Evolutionary conservation across 441 rosid genomes (phyloP), one percentile per base, ranked within the genome.

Genomic region (Populus trichocarpa): DNA sequence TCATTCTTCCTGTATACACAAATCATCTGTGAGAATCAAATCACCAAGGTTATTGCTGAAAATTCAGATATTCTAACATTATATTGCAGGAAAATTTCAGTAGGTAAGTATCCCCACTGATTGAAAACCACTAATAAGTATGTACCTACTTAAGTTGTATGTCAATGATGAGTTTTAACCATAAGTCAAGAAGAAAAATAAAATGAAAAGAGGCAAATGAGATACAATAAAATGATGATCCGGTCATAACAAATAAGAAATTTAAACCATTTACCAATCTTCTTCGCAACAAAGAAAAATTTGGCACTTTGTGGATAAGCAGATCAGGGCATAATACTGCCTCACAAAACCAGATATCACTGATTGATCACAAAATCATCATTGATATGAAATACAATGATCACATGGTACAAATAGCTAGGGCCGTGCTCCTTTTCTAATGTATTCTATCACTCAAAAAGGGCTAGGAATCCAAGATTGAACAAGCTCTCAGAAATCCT

Each of bases 1-100:
- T 89, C 88, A 38, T 92, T 90, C 82, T 92, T 95, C 99, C 99
- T 95, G 86, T 13, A 78, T 26, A 76, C 10, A 25, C 3, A 74
- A 5, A 70, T 69, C 57, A 65, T 36, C n/a, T 3, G 69, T 46
- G 2, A 16, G 28, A 70, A 38, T 14, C 4, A 38, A 70, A 12
- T 9, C 10, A n/a, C 12, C 72, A 70, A 10, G 28, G 26, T 4
- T 63, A 57, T 57, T 7, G 23, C n/a, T 57, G 57, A 57, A 57
- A 57, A 22, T 6, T 23, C 12, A 63, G 25, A 10, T 63, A 22
- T 22, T 23, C 66, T 23, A 11, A 22, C 6, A 63, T 22, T 63
- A 63, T 10, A 63, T 63, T 23, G 26, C 66, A 63, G 66, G 66
- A 2, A 22, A 23, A 22, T 63, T 61, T 23, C 16, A 10, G 28